Percentiles rank a stretch among this genome's conserved stretches.
These are phyloP conservation scores for Apiospora koreana DNA, from an alignment of 2,329 filamentous ascomycete genomes.

Conservation along the genomic window DNA sequence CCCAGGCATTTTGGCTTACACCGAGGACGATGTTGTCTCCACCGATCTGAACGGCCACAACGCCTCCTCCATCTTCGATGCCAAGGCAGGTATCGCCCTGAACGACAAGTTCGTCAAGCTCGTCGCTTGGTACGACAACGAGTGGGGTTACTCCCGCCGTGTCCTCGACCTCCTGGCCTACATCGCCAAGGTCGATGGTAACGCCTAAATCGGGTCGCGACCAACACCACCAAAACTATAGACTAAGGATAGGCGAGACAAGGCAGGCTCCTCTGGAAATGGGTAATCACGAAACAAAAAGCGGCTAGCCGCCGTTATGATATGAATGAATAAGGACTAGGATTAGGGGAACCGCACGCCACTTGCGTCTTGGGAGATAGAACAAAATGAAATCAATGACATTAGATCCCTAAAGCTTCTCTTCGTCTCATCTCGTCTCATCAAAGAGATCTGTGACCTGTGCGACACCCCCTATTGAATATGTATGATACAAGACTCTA, in stretches of 20 bases:
- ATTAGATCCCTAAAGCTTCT: constrained; percentile 22
- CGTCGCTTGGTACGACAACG: constrained; percentile 98
- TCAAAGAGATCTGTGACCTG: neutral
- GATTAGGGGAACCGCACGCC: neutral
- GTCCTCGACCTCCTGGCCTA: constrained; percentile 80
- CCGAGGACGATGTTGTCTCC: constrained; percentile 96
- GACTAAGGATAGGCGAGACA: neutral
- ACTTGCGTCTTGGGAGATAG: constrained; percentile 11
- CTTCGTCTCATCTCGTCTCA: neutral
- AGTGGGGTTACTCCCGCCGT: constrained; percentile 99
- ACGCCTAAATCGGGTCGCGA: constrained; percentile 40
- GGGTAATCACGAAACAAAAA: constrained; percentile 7
- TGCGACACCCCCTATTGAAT: neutral
- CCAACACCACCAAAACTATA: constrained; percentile 25
- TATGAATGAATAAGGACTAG: neutral
- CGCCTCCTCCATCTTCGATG: constrained; percentile 97
- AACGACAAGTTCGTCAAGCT: constrained; percentile 99
- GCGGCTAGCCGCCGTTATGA: neutral
- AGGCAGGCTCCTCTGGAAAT: neutral
- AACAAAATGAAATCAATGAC: constrained; percentile 15
- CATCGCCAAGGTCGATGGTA: constrained; percentile 74
- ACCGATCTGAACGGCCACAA: constrained; percentile 90
- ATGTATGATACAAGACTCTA: constrained; percentile 25
- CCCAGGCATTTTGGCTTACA: constrained; percentile 85
- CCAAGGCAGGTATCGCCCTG: constrained; percentile 97